Evolutionary conservation across 179 eudicot genomes (phyloP).

Genomic region (Pouteria campechiana): DNA sequence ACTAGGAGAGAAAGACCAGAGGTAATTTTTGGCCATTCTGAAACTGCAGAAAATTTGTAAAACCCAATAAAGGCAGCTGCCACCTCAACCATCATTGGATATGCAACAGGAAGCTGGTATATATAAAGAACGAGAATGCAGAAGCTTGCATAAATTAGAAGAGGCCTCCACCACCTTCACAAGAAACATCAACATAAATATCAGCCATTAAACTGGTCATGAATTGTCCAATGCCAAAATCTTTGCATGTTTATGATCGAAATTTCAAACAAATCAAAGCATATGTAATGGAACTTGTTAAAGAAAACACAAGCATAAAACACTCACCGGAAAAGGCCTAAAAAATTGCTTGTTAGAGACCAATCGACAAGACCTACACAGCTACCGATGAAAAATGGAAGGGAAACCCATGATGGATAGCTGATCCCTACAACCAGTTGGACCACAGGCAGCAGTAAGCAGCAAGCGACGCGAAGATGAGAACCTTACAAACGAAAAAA

Average conservation of each 20-base stretch:
- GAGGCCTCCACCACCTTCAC: constrained; percentile 84
- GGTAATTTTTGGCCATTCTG: constrained; percentile 54
- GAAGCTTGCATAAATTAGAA: constrained; percentile 60
- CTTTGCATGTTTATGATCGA: no score
- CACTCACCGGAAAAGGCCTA: constrained; percentile 81
- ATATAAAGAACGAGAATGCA: constrained; percentile 41
- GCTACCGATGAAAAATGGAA: constrained; percentile 94
- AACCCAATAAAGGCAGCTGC: constrained; percentile 48
- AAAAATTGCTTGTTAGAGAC: constrained; percentile 98
- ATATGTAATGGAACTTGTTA: no score
- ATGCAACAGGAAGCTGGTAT: constrained; percentile 59
- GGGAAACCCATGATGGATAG: constrained; percentile 91
- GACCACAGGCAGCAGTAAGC: constrained; percentile 83
- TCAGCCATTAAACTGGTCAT: constrained; percentile 2
- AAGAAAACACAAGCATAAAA: constrained; percentile 1
- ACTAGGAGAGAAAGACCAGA: constrained; percentile 50
- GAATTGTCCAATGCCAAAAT: no score
- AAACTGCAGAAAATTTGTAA: constrained; percentile 46
- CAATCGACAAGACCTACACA: constrained; percentile 94
- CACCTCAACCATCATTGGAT: constrained; percentile 16
- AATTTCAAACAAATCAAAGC: no score
- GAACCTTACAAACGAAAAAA: constrained; percentile 43
- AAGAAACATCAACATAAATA: constrained; percentile 1
- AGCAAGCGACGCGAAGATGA: constrained; percentile 56
- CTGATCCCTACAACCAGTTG: constrained; percentile 88